Conservation (phyloP, 495 filamentous ascomycete genomes). For the Wilcoxina mikolae region DNA sequence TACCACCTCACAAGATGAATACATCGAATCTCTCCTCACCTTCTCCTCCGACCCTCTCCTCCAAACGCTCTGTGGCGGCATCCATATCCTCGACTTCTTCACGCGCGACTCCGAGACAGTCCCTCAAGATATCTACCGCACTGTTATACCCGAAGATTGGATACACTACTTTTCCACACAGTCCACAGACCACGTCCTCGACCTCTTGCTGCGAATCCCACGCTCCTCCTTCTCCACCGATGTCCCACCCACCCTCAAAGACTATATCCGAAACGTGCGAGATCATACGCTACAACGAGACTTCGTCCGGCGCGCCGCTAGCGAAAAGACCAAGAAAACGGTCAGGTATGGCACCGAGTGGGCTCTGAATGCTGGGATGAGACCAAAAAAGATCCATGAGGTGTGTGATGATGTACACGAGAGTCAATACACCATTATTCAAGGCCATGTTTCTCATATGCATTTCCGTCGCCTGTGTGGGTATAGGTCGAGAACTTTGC, state of each 20-base stretch:
- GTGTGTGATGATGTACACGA: too few species aligned
- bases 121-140: conserved; percentile 48
- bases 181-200: conserved; percentile 57
- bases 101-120: conserved; percentile 48
- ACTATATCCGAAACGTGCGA: conserved; percentile 63
- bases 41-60: conserved; percentile 71
- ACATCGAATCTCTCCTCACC: conserved; percentile 59
- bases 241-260: conserved; percentile 49
- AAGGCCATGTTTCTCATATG: conserved; percentile 36
- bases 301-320: conserved; percentile 30
- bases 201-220: conserved; percentile 64
- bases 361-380: conserved; percentile 71
- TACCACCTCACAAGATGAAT: conserved; percentile 43
- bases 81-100: conserved; percentile 93
- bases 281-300: conserved; percentile 51
- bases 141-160: conserved; percentile 65
- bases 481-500: conserved; percentile 34
- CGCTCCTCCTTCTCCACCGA: conserved; percentile 32
- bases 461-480: conserved; percentile 6
- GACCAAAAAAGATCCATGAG: conserved; percentile 88
- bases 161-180: conserved; percentile 53
- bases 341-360: conserved; percentile 12
- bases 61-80: conserved; percentile 74
- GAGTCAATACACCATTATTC: too few species aligned
- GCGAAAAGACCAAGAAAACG: conserved; percentile 8